Percentiles rank a stretch among this genome's conserved stretches.
Conservation (phyloP, 2,329 filamentous ascomycete species). For the Arachnomyces sp. region DNA sequence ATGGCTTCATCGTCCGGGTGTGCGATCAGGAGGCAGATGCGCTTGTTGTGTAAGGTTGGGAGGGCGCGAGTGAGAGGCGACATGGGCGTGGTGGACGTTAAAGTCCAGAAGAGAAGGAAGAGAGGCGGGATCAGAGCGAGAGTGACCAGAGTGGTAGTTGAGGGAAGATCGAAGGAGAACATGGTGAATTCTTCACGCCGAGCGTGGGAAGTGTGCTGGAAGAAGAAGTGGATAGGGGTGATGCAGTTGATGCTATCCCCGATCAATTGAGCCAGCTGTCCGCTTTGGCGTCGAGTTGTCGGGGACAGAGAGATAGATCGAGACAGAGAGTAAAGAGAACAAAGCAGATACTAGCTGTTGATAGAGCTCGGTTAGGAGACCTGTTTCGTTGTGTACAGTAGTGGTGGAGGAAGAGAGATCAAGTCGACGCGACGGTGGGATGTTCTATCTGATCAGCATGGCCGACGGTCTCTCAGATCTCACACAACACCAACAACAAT, state of each 20-base stretch:
- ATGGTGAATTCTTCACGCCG: too few relatives aligned
- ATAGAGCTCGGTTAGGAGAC: too few relatives aligned
- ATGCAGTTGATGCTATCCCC: neutral
- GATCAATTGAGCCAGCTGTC: neutral
- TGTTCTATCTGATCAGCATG: neutral
- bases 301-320: too few relatives aligned
- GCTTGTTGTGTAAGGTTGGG: slow-evolving; percentile 68
- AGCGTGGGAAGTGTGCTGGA: too few relatives aligned
- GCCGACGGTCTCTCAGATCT: neutral
- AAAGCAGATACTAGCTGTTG: too few relatives aligned
- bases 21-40: slow-evolving; percentile 85
- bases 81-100: slow-evolving; percentile 30
- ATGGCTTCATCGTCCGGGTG: slow-evolving; percentile 99
- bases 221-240: neutral
- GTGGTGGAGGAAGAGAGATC: too few relatives aligned
- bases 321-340: too few relatives aligned
- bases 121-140: slow-evolving; percentile 31
- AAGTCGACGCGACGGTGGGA: too few relatives aligned
- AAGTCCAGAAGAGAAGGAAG: slow-evolving; percentile 36
- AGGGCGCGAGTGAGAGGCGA: slow-evolving; percentile 33
- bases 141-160: slow-evolving; percentile 15
- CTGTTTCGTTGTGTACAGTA: too few relatives aligned
- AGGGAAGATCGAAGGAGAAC: slow-evolving; percentile 1
- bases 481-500: neutral
- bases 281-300: too few relatives aligned